These are phyloP conservation scores for Paecilomyces variotii DNA, from an alignment of 2,329 filamentous ascomycete genomes.

Conservation along the genomic window DNA sequence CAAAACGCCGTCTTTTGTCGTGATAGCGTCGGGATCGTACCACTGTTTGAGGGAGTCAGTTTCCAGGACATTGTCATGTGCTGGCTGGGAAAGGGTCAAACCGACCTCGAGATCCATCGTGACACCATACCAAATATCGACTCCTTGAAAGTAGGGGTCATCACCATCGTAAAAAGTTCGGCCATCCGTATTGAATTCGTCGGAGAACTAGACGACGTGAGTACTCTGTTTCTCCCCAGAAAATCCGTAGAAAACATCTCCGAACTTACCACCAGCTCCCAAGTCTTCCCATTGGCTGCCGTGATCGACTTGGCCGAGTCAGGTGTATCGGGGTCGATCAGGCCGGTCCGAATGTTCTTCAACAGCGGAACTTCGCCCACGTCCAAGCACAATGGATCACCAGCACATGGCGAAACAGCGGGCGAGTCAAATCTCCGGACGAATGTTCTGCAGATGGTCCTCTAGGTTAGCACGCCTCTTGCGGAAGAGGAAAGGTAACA, in stretches of 20 bases:
- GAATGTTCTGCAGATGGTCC: conserved; percentile 44
- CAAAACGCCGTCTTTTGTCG: conserved; percentile 54
- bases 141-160: conserved; percentile 59
- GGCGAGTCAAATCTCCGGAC: conserved; percentile 38
- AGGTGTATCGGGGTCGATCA: conserved; percentile 64
- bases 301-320: conserved; percentile 48
- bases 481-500: not conserved
- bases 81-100: too few relatives aligned
- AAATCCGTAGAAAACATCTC: not conserved
- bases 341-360: conserved; percentile 50
- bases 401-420: conserved; percentile 22
- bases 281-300: conserved; percentile 50
- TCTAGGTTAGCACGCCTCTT: not conserved
- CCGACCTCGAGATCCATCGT: conserved; percentile 58
- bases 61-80: not conserved
- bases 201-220: conserved; percentile 48
- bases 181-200: conserved; percentile 61
- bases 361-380: conserved; percentile 45
- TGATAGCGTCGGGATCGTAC: conserved; percentile 62
- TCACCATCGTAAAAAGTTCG: conserved; percentile 64
- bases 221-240: not conserved
- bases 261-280: conserved; percentile 51
- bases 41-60: conserved; percentile 39
- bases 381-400: conserved; percentile 42
- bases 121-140: conserved; percentile 66